Percentiles rank a stretch among this genome's conserved stretches.
phyloP scores from a whole-genome alignment of 805 yeast genomes.

The Cephaloascus fragrans region DNA sequence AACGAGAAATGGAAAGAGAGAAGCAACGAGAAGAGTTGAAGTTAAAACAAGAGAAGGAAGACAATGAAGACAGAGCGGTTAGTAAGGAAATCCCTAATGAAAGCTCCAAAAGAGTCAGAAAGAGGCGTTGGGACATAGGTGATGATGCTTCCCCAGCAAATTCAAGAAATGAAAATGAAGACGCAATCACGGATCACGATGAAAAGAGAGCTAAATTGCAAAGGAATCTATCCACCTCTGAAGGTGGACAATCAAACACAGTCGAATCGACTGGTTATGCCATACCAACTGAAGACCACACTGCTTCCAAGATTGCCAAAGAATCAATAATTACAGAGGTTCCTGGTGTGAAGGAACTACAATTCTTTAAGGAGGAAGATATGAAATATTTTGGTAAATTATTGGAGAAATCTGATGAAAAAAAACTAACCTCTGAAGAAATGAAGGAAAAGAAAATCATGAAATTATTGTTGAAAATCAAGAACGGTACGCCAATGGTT shows the following conservation, averaged over 20 bases:
- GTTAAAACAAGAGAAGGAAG: slow-evolving; percentile 11
- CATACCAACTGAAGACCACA: slow-evolving; percentile 40
- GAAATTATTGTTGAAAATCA: slow-evolving; percentile 56
- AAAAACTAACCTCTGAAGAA: slow-evolving; percentile 38
- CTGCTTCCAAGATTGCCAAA: slow-evolving; percentile 14
- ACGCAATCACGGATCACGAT: slow-evolving; percentile 41
- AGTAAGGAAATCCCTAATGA: slow-evolving; percentile 1
- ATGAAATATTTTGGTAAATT: slow-evolving; percentile 60
- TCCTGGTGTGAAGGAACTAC: slow-evolving; percentile 58
- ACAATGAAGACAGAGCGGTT: slow-evolving; percentile 6
- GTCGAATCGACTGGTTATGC: slow-evolving; percentile 23
- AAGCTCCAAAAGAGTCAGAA: slow-evolving; percentile 12
- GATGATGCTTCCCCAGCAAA: background rate
- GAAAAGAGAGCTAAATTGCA: slow-evolving; percentile 33
- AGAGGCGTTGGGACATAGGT: slow-evolving; percentile 37
- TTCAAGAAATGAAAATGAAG: slow-evolving; percentile 5
- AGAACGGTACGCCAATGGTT: slow-evolving; percentile 63
- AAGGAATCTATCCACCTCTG: slow-evolving; percentile 26
- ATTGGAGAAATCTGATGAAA: slow-evolving; percentile 21
- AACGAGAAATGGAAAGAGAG: slow-evolving; percentile 29
- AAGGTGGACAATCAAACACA: slow-evolving; percentile 23
- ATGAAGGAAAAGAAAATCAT: slow-evolving; percentile 49
- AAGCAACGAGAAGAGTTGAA: slow-evolving; percentile 15
- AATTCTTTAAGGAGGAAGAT: slow-evolving; percentile 65
- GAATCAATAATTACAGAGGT: slow-evolving; percentile 39